phyloP scores from a whole-genome alignment of 1,284 basidiomycete species.

The Moesziomyces aphidis region DNA sequence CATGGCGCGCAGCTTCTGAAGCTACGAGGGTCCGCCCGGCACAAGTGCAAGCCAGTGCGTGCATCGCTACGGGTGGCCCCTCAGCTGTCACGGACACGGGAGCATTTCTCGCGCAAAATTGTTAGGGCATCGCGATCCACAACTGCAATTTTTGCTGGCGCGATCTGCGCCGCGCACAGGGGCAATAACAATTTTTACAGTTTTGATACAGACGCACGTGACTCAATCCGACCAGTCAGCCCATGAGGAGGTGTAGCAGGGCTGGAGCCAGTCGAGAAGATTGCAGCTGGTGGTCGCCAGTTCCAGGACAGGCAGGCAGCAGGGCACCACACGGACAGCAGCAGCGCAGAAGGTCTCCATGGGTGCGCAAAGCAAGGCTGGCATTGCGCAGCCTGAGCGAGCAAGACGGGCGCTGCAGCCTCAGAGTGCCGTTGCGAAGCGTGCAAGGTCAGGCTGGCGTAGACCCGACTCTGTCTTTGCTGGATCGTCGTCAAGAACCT shows the following conservation, averaged over 20 bases:
- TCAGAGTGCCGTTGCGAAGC: not conserved
- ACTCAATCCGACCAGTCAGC: not conserved
- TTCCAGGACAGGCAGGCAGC: not conserved
- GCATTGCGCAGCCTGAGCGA: too few species aligned
- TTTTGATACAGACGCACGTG: not conserved
- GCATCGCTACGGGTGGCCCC: too few species aligned
- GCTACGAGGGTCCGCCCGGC: too few species aligned
- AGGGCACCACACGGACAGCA: too few species aligned
- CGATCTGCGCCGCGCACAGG: too few species aligned
- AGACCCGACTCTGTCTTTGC: not conserved
- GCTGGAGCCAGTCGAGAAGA: not conserved
- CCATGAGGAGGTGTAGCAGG: too few species aligned
- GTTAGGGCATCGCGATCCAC: not conserved
- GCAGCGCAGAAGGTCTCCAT: too few species aligned
- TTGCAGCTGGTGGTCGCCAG: not conserved
- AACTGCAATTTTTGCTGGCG: not conserved
- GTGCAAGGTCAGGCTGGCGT: not conserved
- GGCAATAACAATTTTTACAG: not conserved
- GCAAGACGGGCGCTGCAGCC: too few species aligned
- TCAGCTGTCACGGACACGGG: too few species aligned
- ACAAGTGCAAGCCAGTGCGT: too few species aligned
- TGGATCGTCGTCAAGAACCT: slow-evolving; percentile 11
- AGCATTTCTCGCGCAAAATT: not conserved
- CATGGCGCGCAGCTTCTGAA: too few species aligned
- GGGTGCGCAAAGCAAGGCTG: too few species aligned